These are phyloP conservation scores for Pisolithus marmoratus DNA, from an alignment of 768 basidiomycete species.

Conservation along the genomic window DNA sequence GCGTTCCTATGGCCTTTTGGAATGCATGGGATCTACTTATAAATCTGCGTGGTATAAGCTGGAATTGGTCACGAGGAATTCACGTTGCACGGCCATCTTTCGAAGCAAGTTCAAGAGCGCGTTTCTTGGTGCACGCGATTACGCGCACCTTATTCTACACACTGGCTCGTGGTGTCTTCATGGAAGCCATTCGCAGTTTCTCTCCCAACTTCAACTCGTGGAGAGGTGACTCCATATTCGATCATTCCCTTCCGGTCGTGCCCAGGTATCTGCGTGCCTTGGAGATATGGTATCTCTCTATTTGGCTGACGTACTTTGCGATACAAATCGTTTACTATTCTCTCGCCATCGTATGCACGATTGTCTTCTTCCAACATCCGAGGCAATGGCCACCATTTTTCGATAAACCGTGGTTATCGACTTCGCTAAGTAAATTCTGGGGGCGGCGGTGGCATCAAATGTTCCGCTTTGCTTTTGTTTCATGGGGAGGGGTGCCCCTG, in stretches of 20 bases:
- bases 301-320: conserved; percentile 39
- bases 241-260: conserved; percentile 27
- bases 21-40: conserved; percentile 19
- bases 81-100: conserved; percentile 9
- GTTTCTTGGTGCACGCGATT: conserved; percentile 12
- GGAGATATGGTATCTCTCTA: conserved; percentile 36
- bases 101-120: conserved; percentile 10
- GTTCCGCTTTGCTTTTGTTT: conserved; percentile 52
- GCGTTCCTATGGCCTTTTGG: conserved; percentile 14
- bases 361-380: conserved; percentile 41
- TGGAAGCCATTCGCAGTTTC: conserved; percentile 18
- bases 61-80: conserved; percentile 18
- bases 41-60: conserved; percentile 20
- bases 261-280: conserved; percentile 33
- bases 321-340: conserved; percentile 40
- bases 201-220: conserved; percentile 34
- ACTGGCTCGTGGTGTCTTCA: conserved; percentile 2
- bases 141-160: neutral
- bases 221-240: conserved; percentile 34
- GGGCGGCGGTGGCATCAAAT: conserved; percentile 60
- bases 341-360: conserved; percentile 37
- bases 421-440: conserved; percentile 61
- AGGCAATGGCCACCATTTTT: conserved; percentile 62
- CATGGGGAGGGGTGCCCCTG: conserved; percentile 42
- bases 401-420: conserved; percentile 48